phyloP scores from a whole-genome alignment of 202 grass and related monocot genomes.

The Panicum virgatum region DNA sequence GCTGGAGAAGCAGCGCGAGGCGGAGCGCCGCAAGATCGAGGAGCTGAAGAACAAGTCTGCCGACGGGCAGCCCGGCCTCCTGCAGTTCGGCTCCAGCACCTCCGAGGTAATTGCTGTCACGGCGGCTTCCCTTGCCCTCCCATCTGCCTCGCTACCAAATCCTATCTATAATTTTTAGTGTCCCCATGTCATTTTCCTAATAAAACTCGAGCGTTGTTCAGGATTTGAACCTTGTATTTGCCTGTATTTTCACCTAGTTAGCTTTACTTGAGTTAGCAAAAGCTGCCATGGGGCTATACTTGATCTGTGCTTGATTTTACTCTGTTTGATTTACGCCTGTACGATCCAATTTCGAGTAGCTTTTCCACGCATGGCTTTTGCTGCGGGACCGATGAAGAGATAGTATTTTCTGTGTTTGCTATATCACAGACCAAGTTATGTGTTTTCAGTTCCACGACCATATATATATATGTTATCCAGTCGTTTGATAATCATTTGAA shows the following conservation, averaged over 20 bases:
- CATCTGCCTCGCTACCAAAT: not conserved
- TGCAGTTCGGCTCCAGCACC: conserved; percentile 99
- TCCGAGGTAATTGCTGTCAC: conserved; percentile 63
- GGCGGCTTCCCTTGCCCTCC: not conserved
- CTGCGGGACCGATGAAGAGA: not conserved
- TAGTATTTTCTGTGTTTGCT: not conserved
- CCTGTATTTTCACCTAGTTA: not conserved
- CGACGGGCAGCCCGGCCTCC: conserved; percentile 78
- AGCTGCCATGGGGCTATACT: not conserved
- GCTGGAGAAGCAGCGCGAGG: conserved; percentile 95
- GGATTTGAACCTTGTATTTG: not conserved
- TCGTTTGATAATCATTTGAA: not conserved
- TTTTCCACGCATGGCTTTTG: not conserved
- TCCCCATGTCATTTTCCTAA: not conserved
- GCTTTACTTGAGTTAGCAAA: not conserved
- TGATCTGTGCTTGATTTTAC: not conserved
- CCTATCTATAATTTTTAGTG: not conserved
- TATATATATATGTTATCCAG: not conserved
- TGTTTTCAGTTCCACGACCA: not conserved
- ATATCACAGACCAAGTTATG: not conserved
- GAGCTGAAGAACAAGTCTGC: conserved; percentile 86
- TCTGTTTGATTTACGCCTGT: not conserved
- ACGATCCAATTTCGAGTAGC: not conserved
- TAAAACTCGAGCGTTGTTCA: not conserved
- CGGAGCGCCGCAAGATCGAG: conserved; percentile 92